phyloP scores from a whole-genome alignment of 2,329 filamentous ascomycete species.

The Epichloe coenophiala region DNA sequence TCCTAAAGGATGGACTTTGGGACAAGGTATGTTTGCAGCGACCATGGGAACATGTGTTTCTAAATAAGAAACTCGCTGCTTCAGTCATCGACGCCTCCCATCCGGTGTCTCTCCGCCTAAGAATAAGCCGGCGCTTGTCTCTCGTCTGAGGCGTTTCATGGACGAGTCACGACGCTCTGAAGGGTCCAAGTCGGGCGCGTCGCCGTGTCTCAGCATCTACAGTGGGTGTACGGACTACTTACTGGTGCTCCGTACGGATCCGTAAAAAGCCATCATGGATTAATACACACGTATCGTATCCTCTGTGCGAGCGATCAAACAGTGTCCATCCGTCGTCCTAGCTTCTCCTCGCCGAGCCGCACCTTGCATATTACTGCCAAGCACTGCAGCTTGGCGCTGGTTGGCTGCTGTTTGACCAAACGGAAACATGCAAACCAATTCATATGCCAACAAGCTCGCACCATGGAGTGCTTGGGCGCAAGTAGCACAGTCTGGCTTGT shows the following conservation, averaged over 20 bases:
- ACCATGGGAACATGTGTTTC: not conserved
- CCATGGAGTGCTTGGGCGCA: no score
- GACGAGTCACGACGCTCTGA: not conserved
- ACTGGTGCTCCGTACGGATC: no score
- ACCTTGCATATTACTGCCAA: not conserved
- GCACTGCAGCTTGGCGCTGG: not conserved
- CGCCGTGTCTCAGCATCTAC: not conserved
- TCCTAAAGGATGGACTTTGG: not conserved
- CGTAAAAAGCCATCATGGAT: no score
- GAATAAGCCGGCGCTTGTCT: not conserved
- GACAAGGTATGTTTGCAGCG: no score
- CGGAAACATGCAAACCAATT: not conserved
- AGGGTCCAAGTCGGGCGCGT: not conserved
- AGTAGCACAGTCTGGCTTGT: no score
- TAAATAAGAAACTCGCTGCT: not conserved
- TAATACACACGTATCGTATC: no score
- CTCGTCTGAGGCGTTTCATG: conserved; percentile 5
- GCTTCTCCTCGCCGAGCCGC: not conserved
- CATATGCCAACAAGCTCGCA: no score
- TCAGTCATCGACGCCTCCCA: not conserved
- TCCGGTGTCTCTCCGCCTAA: not conserved
- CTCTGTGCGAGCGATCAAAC: not conserved
- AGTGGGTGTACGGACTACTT: no score
- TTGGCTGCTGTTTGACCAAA: not conserved
- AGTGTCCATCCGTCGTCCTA: not conserved